Evolutionary conservation across 1,284 basidiomycete species (phyloP).

Genomic region (Tetrapyrgos nigripes): DNA sequence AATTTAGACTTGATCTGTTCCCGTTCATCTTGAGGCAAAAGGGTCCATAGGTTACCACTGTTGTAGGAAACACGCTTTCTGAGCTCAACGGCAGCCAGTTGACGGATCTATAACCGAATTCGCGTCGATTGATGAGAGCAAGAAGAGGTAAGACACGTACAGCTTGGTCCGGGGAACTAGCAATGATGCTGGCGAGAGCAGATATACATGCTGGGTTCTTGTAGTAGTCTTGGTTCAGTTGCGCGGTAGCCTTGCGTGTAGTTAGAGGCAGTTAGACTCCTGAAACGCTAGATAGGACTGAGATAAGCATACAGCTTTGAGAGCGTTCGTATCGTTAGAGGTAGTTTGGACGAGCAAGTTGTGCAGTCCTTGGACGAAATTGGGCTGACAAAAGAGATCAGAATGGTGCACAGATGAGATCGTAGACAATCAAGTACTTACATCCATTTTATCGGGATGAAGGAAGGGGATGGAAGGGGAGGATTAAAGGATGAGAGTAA

Average conservation of each 20-base stretch:
- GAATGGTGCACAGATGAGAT: conserved; percentile 3
- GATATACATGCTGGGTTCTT: conserved; percentile 91
- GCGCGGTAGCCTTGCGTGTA: conserved; percentile 84
- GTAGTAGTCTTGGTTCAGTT: conserved; percentile 92
- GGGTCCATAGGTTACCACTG: conserved; percentile 86
- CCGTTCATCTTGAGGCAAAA: conserved; percentile 74
- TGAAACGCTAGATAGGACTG: conserved; percentile 24
- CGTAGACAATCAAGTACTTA: conserved; percentile 21
- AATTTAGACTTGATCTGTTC: conserved; percentile 88
- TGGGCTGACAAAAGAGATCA: conserved; percentile 49
- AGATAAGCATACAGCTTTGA: conserved; percentile 79
- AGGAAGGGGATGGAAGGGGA: conserved; percentile 22
- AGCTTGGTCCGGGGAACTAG: conserved; percentile 79
- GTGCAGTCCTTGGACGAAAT: conserved; percentile 81
- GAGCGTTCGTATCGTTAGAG: conserved; percentile 84
- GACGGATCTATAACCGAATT: conserved; percentile 75
- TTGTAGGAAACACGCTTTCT: conserved; percentile 89
- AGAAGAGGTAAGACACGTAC: conserved; percentile 47
- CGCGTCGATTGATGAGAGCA: background rate
- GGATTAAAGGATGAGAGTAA: conserved; percentile 4
- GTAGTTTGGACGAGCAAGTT: conserved; percentile 85
- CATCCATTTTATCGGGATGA: conserved; percentile 33
- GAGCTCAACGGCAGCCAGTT: conserved; percentile 98
- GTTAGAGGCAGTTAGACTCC: conserved; percentile 5
- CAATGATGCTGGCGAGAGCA: conserved; percentile 89